phyloP scores from a whole-genome alignment of 169 alveolate species.

The Eimeria tenella region DNA sequence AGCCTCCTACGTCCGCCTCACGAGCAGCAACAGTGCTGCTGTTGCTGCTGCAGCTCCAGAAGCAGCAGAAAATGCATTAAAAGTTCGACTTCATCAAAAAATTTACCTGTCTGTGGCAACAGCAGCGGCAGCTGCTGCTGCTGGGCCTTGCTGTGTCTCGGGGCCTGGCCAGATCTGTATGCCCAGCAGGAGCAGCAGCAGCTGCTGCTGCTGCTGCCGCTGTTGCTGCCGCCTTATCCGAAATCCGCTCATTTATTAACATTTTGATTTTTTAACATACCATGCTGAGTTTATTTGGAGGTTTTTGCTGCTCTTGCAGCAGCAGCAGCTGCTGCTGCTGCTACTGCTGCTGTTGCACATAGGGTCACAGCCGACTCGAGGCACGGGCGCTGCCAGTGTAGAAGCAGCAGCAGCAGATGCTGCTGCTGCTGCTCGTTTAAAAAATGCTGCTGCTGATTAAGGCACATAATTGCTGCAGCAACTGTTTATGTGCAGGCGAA shows the following conservation, averaged over 20 bases:
- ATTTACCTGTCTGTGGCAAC: background rate
- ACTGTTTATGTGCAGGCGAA: no score
- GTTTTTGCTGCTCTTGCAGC: no score
- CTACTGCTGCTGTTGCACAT: background rate
- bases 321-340: constrained; percentile 8
- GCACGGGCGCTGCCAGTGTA: background rate
- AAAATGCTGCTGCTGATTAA: background rate
- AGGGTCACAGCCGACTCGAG: background rate
- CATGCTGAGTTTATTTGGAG: no score
- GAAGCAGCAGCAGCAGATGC: background rate
- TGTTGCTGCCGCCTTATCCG: background rate
- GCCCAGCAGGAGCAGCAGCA: background rate
- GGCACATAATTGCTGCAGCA: background rate
- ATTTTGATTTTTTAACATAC: background rate
- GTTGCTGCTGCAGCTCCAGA: background rate
- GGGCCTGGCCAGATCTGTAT: background rate
- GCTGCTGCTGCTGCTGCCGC: background rate
- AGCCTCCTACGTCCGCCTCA: background rate
- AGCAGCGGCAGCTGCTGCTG: background rate
- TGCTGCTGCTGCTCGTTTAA: background rate
- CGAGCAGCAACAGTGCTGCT: background rate
- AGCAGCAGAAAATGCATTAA: background rate
- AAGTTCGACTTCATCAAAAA: background rate
- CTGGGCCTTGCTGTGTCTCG: background rate
- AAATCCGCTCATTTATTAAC: background rate